Percentiles rank a stretch among this genome's conserved stretches.
Evolutionary conservation across 495 filamentous ascomycete genomes (phyloP).

Genomic region (Terfezia boudieri): DNA sequence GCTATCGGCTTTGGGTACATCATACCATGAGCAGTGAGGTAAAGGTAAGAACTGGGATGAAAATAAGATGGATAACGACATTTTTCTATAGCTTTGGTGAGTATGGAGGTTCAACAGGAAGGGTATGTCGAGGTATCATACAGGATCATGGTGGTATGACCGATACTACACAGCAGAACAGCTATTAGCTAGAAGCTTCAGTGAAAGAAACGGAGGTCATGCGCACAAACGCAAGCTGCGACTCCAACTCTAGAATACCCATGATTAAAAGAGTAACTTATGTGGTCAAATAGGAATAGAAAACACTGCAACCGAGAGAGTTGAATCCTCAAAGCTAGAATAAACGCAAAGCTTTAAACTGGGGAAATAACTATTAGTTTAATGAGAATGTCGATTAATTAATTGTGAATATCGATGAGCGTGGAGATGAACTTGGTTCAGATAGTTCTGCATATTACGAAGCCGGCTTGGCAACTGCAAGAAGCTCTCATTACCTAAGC

Average conservation of each 20-base stretch:
- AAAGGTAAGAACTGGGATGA: conserved; percentile 66
- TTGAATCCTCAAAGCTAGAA: no score
- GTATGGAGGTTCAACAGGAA: neutral
- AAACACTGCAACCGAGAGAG: no score
- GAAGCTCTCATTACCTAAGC: no score
- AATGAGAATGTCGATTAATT: no score
- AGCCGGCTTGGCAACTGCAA: no score
- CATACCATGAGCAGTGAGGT: conserved; percentile 60
- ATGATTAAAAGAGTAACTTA: neutral
- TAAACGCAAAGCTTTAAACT: no score
- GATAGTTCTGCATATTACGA: no score
- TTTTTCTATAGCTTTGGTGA: conserved; percentile 34
- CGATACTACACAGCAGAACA: conserved; percentile 44
- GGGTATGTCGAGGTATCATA: conserved; percentile 19
- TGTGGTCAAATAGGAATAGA: no score
- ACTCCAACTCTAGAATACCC: conserved; percentile 25
- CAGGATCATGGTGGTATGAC: conserved; percentile 71
- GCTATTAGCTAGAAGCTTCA: conserved; percentile 4
- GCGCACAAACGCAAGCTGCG: conserved; percentile 28
- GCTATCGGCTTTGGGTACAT: no score
- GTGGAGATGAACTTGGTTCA: no score
- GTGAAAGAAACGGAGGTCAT: neutral
- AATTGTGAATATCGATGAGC: no score
- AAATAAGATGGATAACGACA: conserved; percentile 70
- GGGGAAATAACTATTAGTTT: no score